Evolutionary conservation across 2,329 filamentous ascomycete species (phyloP), one percentile per base, ranked within the genome.

Genomic region (Pestalotiopsis sp.): DNA sequence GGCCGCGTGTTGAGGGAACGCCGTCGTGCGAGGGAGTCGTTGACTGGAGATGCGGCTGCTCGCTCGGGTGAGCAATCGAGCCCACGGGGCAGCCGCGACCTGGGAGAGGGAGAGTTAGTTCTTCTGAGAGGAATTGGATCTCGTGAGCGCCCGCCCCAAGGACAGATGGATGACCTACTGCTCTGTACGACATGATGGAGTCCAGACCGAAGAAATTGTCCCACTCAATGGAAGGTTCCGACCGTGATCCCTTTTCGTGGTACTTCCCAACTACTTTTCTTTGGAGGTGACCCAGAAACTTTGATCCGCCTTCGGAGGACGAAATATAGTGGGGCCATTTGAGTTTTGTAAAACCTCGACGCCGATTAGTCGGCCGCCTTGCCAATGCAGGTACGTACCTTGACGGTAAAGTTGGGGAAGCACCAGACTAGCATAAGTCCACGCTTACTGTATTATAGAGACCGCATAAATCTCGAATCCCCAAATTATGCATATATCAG

Each of bases 71-170:
- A 59, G 57, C 57, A 23, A 20, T 27, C 57, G 57, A 20, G 57
- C 57, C 57, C 57, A 59, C 23, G 57, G 57, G 27, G 57, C 57
- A 59, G 57, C 20, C 57, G 57, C 57, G 57, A 59, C 23, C 57
- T 59, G 25, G 57, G 57, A 23, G 23, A 9, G 23, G 27, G 27
- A 52, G 17, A n/a, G 45, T 52, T n/a, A 52, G 45, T 36, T 36
- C 45, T n/a, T 23, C 17, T 9, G 45, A n/a, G 45, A 9, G 17
- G 17, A 52, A 52, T 52, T 52, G 17, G 17, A 36, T 36, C 9
- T 36, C 31, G 31, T 36, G 31, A 36, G 31, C 31, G 31, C 31
- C 31, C 31, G 31, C 31, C 1, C 11, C 14, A 52, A 52, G 17
- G 20, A n/a, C 45, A 20, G 17, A n/a, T 3, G 45, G 11, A 9